Percentiles rank a stretch among this genome's conserved stretches.
Conservation (phyloP, 1,139 yeast species). For the Sugiyamaella xylanicola region DNA sequence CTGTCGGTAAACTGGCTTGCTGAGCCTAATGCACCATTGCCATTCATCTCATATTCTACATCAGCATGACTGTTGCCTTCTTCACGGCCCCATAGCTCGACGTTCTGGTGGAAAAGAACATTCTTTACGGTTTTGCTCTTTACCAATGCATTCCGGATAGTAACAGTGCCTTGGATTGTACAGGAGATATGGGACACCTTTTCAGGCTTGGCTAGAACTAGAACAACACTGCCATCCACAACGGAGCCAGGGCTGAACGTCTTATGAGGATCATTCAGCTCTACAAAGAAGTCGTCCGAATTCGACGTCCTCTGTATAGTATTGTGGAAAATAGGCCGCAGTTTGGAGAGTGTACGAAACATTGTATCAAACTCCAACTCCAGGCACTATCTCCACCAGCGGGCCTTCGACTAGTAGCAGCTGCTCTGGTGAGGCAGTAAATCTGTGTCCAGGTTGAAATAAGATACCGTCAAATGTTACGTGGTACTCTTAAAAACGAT, state of each 20-base stretch:
- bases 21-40: background rate
- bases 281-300: conserved; percentile 62
- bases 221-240: conserved; percentile 48
- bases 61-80: background rate
- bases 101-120: conserved; percentile 63
- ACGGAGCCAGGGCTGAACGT: conserved; percentile 68
- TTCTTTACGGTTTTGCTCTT: conserved; percentile 39
- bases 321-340: conserved; percentile 27
- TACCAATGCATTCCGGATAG: conserved; percentile 48
- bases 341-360: conserved; percentile 25
- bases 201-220: conserved; percentile 36
- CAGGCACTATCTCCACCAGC: background rate
- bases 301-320: conserved; percentile 22
- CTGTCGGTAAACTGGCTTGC: background rate
- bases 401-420: too few species aligned
- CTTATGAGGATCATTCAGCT: conserved; percentile 71
- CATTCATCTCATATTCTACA: background rate
- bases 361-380: conserved; percentile 4
- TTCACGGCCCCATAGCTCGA: conserved; percentile 62
- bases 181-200: conserved; percentile 35
- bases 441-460: too few species aligned
- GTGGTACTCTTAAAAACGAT: too few species aligned
- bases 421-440: too few species aligned
- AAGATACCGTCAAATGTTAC: too few species aligned
- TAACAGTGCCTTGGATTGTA: conserved; percentile 38